Percentiles rank a stretch among this genome's conserved stretches.
Evolutionary conservation across 352 stramenopile genomes (phyloP).

Genomic region (Phytophthora foliorum): DNA sequence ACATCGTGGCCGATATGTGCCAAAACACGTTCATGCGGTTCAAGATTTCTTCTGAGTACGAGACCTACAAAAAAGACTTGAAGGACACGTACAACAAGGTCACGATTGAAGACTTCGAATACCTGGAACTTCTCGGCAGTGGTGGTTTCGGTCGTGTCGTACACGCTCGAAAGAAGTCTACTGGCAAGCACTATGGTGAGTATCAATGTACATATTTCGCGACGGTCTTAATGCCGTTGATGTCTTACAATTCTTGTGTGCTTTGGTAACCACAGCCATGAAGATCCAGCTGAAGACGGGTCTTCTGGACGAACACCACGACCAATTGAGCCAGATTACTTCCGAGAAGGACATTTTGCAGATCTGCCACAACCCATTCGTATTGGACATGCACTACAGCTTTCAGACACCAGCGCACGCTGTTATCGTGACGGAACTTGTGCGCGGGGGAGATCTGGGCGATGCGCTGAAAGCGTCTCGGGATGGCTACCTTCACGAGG

Average conservation of each 20-base stretch:
- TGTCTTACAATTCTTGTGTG: constrained; percentile 7
- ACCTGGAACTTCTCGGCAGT: constrained; percentile 87
- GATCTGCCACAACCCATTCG: constrained; percentile 90
- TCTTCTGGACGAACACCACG: constrained; percentile 87
- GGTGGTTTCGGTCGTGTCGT: constrained; percentile 93
- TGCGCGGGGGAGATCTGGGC: constrained; percentile 82
- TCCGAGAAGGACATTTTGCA: constrained; percentile 92
- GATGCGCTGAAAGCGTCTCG: constrained; percentile 75
- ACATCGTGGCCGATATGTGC: constrained; percentile 81
- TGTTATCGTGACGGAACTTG: constrained; percentile 91
- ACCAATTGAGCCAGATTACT: constrained; percentile 87
- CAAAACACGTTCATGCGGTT: constrained; percentile 88
- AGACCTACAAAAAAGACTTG: constrained; percentile 77
- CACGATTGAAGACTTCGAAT: constrained; percentile 87
- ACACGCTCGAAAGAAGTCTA: constrained; percentile 91
- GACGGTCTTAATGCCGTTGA: background rate
- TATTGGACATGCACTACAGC: constrained; percentile 93
- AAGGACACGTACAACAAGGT: constrained; percentile 92
- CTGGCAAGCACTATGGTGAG: constrained; percentile 90
- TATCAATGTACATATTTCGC: background rate
- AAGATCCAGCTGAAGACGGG: constrained; percentile 94
- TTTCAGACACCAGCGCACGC: constrained; percentile 89
- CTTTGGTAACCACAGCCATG: constrained; percentile 64
- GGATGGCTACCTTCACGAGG: constrained; percentile 81
- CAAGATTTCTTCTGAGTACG: constrained; percentile 75